Conservation (phyloP, 1,284 basidiomycete genomes). For the Puccinia horiana region DNA sequence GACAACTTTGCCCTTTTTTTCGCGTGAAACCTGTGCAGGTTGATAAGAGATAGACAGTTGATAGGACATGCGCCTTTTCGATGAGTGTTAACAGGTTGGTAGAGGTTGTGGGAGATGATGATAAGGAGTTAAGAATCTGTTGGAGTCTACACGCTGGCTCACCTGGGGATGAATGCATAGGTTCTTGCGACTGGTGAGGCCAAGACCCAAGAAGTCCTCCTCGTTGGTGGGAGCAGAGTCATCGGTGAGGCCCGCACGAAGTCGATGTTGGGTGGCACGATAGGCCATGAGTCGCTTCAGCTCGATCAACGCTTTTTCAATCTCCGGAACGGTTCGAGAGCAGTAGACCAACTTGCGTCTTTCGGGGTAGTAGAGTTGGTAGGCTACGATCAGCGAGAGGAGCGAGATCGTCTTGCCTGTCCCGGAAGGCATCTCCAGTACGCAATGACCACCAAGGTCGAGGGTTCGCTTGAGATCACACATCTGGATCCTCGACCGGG, state of each 20-base stretch:
- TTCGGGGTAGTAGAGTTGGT: conserved; percentile 94
- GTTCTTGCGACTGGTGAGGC: conserved; percentile 93
- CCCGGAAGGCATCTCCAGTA: conserved; percentile 99
- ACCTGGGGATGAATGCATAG: conserved; percentile 94
- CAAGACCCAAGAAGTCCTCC: conserved; percentile 80
- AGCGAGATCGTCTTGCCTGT: conserved; percentile 98
- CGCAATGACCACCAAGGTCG: conserved; percentile 75
- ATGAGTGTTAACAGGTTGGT: conserved; percentile 11
- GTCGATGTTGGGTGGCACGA: conserved; percentile 61
- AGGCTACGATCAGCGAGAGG: conserved; percentile 92
- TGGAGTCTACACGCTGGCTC: conserved; percentile 54
- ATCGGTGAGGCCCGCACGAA: conserved; percentile 62
- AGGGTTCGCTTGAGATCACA: conserved; percentile 52
- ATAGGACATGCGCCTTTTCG: conserved; percentile 25
- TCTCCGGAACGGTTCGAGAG: conserved; percentile 99
- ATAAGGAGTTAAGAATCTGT: not conserved
- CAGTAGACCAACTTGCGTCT: conserved; percentile 96
- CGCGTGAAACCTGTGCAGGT: conserved; percentile 71
- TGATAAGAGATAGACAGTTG: conserved; percentile 56
- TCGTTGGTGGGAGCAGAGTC: conserved; percentile 76
- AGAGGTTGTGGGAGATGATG: not conserved
- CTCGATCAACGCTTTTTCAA: conserved; percentile 96
- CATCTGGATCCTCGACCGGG: conserved; percentile 12
- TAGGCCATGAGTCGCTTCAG: conserved; percentile 93
- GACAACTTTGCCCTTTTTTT: conserved; percentile 96